phyloP scores from a whole-genome alignment of 2,329 filamentous ascomycete species.

The Raffaelea ambrosiae region DNA sequence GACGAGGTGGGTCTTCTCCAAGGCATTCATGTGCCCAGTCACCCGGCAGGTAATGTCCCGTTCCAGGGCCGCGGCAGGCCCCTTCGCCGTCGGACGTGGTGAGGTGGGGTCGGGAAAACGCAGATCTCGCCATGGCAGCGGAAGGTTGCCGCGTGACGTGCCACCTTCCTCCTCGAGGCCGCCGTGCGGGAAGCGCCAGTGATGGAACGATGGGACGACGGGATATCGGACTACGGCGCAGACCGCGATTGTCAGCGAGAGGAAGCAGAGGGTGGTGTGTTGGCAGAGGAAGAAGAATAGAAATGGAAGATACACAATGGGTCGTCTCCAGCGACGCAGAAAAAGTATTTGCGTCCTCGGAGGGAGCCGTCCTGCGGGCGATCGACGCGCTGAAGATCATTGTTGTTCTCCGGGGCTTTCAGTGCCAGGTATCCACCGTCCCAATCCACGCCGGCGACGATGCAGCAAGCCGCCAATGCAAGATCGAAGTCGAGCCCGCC shows the following conservation, averaged over 20 bases:
- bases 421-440: constrained; percentile 3
- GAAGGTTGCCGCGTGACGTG: background rate
- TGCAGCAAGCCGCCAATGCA: constrained; percentile 4
- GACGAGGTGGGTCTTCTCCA: constrained; percentile 4
- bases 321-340: background rate
- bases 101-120: background rate
- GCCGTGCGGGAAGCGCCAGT: constrained; percentile 4
- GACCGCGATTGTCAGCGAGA: constrained; percentile 1
- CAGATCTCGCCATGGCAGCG: constrained; percentile 3
- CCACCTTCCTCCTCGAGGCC: background rate
- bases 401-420: background rate
- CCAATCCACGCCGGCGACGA: constrained; percentile 6
- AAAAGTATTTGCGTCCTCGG: constrained; percentile 1
- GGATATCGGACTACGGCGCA: constrained; percentile 2
- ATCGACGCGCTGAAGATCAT: constrained; percentile 1
- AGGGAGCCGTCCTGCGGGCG: constrained; percentile 2
- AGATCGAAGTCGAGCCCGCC: constrained; percentile 7
- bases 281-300: background rate
- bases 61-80: constrained; percentile 3
- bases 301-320: background rate
- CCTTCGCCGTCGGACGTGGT: constrained; percentile 2
- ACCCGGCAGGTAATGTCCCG: constrained; percentile 5
- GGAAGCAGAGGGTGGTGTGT: background rate
- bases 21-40: constrained; percentile 4
- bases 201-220: constrained; percentile 4